Evolutionary conservation across 371 early-diverging fungal genomes (phyloP).

Genomic region (Rhizopus delemar): DNA sequence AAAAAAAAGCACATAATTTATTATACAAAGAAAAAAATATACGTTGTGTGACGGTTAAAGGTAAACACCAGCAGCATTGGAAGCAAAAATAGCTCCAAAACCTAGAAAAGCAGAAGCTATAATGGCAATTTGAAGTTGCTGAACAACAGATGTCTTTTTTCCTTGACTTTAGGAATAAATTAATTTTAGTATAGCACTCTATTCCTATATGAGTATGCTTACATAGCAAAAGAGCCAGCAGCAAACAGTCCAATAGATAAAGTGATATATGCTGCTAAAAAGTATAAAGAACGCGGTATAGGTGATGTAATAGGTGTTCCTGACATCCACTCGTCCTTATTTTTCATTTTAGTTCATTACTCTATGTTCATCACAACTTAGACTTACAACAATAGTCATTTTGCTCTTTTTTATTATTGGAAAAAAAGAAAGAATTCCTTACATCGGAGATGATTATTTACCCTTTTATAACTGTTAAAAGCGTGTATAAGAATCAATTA

Average conservation of each 20-base stretch:
- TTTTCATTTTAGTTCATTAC: too few species aligned
- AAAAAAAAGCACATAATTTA: background rate
- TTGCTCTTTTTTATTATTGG: too few species aligned
- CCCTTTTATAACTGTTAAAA: too few species aligned
- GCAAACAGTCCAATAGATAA: constrained; percentile 35
- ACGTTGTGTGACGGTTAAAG: constrained; percentile 24
- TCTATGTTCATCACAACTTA: too few species aligned
- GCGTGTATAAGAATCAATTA: too few species aligned
- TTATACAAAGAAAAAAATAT: too few species aligned
- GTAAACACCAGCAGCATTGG: constrained; percentile 50
- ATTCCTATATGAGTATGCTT: constrained; percentile 8
- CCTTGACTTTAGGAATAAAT: constrained; percentile 27
- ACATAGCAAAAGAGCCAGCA: constrained; percentile 47
- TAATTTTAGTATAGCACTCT: too few species aligned
- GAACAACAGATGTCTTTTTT: constrained; percentile 35
- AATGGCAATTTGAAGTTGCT: constrained; percentile 43
- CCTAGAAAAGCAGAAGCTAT: constrained; percentile 47
- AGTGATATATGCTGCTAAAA: constrained; percentile 32
- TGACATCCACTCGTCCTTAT: constrained; percentile 35
- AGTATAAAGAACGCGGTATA: constrained; percentile 35
- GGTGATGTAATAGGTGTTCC: constrained; percentile 35
- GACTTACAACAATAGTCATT: too few species aligned
- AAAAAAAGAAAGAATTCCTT: too few species aligned
- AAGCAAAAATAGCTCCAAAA: constrained; percentile 48
- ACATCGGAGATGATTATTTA: too few species aligned